Base-by-base conservation (phyloP, 2,329 filamentous ascomycete genomes). In the Elsinoe perseae region DNA sequence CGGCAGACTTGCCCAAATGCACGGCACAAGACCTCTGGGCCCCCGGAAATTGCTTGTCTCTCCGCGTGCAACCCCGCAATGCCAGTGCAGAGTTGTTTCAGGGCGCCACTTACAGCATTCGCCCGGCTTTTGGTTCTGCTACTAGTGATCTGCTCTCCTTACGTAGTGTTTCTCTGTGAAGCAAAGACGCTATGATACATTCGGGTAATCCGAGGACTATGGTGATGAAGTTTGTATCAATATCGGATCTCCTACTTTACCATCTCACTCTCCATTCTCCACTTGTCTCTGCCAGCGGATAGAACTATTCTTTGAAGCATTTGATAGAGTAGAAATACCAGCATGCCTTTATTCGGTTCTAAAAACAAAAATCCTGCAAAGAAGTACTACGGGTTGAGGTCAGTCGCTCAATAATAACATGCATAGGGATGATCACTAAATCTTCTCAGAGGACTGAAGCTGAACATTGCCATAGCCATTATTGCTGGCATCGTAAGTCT, bases 391-490 rank as follows among this genome's bases (percentile, higher is more conserved):
- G 53, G 53, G 3, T 44, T 56, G 25, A 54, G 21, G 28, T 52
- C 25, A 52, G 27, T 25, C 28, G 32, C 12, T 9, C 4, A 4
- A 6, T 14, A 3, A 36, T 9, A 36, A 12, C 28, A 14, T 36
- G 10, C 9, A 8, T 23, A 14, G n/a, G 18, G 43, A 3, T 14
- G 6, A 25, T 38, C 23, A 25, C 14, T 25, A 14, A 50, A 28
- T 21, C 6, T 20, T 4, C 14, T 21, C 28, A 52, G 48, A 38
- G 56, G 50, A 14, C 4, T 16, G 9, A 27, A 40, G 28, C 68
- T 75, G 36, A 70, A 72, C 57, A 63, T 73, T 34, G 72, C 72
- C 50, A 73, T 76, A 60, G 70, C 71, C n/a, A 54, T 73, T 16
- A 69, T 75, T 58, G 73, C 73, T 32, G 72, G 72, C 36, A 65